Evolutionary conservation across 805 yeast species (phyloP).

Genomic region (Wickerhamiella cacticola): DNA sequence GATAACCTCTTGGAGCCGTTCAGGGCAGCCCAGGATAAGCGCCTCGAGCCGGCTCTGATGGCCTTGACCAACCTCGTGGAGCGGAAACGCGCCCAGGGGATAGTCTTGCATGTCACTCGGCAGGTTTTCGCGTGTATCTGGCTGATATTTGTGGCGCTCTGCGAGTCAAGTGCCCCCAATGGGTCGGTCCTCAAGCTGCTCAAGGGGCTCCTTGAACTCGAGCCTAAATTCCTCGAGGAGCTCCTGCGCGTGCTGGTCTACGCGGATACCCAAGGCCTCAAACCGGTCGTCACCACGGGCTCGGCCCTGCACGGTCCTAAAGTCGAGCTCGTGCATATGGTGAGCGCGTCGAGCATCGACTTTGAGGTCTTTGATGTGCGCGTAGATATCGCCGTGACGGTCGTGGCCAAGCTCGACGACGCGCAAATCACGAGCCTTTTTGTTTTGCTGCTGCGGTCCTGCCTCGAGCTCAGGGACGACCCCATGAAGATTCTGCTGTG

Average conservation of each 20-base stretch:
- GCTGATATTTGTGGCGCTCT: conserved; percentile 19
- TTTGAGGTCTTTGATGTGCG: conserved; percentile 37
- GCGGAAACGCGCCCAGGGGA: conserved; percentile 3
- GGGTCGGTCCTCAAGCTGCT: conserved; percentile 14
- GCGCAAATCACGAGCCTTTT: conserved; percentile 37
- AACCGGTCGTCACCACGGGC: neutral
- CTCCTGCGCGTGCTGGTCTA: neutral
- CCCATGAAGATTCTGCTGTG: neutral
- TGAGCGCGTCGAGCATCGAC: neutral
- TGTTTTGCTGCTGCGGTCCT: conserved; percentile 40
- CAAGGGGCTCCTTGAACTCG: conserved; percentile 10
- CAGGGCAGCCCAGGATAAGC: neutral
- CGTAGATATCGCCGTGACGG: conserved; percentile 32
- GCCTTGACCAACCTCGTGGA: conserved; percentile 14
- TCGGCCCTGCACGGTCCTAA: neutral
- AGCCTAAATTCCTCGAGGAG: neutral
- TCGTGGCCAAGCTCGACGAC: conserved; percentile 42
- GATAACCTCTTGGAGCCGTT: conserved; percentile 16
- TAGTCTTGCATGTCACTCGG: conserved; percentile 11
- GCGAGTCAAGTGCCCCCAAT: conserved; percentile 17
- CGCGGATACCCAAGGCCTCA: neutral
- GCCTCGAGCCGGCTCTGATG: conserved; percentile 12
- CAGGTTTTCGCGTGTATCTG: conserved; percentile 18
- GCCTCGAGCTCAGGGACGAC: neutral
- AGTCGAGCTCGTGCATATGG: conserved; percentile 5